These are phyloP conservation scores for Avicennia marina DNA, from an alignment of 257 asterid genomes.

Conservation along the genomic window DNA sequence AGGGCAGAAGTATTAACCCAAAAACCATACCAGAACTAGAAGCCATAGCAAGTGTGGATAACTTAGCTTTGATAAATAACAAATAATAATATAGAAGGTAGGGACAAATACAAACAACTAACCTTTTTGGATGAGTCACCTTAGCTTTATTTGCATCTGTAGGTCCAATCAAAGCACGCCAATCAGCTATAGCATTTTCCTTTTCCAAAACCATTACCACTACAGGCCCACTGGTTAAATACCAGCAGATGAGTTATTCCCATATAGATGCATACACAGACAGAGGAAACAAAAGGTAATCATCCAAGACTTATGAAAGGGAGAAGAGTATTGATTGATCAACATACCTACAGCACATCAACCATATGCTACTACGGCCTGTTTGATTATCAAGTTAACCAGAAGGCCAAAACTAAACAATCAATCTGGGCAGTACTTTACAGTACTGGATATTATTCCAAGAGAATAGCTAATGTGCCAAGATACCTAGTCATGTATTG, in stretches of 20 bases:
- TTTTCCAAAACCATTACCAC: conserved; percentile 74
- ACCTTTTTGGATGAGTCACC: conserved; percentile 81
- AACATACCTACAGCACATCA: neutral
- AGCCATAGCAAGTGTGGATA: conserved; percentile 5
- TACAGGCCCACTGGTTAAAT: conserved; percentile 62
- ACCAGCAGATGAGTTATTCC: neutral
- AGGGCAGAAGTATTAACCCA: neutral
- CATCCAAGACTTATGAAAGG: no score
- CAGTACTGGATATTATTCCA: no score
- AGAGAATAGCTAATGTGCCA: no score
- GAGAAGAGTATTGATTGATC: no score
- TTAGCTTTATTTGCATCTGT: conserved; percentile 68
- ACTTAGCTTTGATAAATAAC: neutral
- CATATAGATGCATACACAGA: neutral
- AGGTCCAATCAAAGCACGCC: conserved; percentile 90
- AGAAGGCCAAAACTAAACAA: conserved; percentile 12
- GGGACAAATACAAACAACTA: conserved; percentile 5
- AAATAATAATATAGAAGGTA: neutral
- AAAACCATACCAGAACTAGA: neutral
- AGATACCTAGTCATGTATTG: conserved; percentile 77
- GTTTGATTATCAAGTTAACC: neutral
- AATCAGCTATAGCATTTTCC: conserved; percentile 70
- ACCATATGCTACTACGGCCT: neutral
- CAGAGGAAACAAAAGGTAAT: conserved; percentile 2
- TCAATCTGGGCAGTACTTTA: no score